phyloP scores from a whole-genome alignment of 179 eudicot genomes.

The Silene coronaria region DNA sequence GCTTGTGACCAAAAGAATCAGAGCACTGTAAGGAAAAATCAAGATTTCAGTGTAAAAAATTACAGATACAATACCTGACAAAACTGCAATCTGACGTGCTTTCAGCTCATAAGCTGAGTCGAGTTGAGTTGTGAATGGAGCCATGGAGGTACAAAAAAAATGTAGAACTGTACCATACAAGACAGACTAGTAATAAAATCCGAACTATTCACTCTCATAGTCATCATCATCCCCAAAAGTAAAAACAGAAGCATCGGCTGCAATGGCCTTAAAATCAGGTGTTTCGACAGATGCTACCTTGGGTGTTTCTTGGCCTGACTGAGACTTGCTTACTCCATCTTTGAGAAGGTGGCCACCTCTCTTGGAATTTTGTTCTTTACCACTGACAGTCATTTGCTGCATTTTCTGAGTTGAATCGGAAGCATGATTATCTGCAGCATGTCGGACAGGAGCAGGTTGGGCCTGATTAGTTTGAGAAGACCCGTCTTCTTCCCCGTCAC shows the following conservation, averaged over 20 bases:
- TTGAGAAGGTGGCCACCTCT: slow-evolving; percentile 14
- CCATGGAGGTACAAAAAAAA: no score
- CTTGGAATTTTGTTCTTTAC: slow-evolving; percentile 28
- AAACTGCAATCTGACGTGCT: background rate
- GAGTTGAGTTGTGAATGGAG: background rate
- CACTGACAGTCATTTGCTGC: slow-evolving; percentile 43
- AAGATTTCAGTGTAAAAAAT: background rate
- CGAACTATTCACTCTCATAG: slow-evolving; percentile 56
- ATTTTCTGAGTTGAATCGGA: slow-evolving; percentile 38
- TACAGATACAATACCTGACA: background rate
- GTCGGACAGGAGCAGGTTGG: slow-evolving; percentile 18
- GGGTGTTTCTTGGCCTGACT: slow-evolving; percentile 27
- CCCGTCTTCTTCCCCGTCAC: slow-evolving; percentile 51
- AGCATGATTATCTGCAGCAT: slow-evolving; percentile 23
- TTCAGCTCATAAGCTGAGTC: background rate
- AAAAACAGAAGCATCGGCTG: slow-evolving; percentile 97
- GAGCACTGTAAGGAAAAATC: background rate
- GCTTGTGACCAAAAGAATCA: background rate
- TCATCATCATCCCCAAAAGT: slow-evolving; percentile 94
- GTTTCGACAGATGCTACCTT: slow-evolving; percentile 33
- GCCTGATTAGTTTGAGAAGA: slow-evolving; percentile 33
- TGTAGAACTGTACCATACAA: background rate
- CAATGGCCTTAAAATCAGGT: slow-evolving; percentile 91
- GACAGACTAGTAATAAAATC: background rate
- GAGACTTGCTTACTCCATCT: slow-evolving; percentile 15